These are phyloP conservation scores for Ophiostoma sp. DNA, from an alignment of 2,329 filamentous ascomycete species.

Conservation along the genomic window DNA sequence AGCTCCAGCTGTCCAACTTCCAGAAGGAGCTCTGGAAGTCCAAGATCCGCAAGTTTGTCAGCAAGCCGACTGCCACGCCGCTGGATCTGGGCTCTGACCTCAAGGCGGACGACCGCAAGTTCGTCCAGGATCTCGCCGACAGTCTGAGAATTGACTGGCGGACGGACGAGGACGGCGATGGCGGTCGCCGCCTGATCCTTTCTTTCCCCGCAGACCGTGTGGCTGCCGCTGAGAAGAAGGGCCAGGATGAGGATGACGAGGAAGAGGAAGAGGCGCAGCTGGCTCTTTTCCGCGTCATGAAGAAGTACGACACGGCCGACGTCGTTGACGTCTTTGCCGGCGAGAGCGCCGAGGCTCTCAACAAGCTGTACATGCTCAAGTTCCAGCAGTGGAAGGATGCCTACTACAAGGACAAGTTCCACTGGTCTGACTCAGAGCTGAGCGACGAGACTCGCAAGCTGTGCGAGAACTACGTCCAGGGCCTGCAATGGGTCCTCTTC, in stretches of 20 bases:
- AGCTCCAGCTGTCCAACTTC: constrained; percentile 71
- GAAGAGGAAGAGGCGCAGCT: constrained; percentile 82
- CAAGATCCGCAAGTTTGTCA: constrained; percentile 78
- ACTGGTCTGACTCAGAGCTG: constrained; percentile 79
- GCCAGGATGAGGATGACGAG: constrained; percentile 67
- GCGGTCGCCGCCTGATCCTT: constrained; percentile 54
- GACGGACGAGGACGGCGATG: constrained; percentile 58
- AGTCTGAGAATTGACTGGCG: constrained; percentile 59
- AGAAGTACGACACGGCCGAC: constrained; percentile 86
- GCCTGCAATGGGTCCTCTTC: constrained; percentile 94
- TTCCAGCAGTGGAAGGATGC: constrained; percentile 92
- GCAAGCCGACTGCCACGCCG: constrained; percentile 62
- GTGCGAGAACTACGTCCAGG: constrained; percentile 95
- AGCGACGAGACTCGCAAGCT: constrained; percentile 73
- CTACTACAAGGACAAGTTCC: constrained; percentile 87
- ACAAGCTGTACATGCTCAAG: constrained; percentile 85
- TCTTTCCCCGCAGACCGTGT: constrained; percentile 47
- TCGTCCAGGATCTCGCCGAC: constrained; percentile 82
- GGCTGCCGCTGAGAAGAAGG: constrained; percentile 33
- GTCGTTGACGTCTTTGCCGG: constrained; percentile 77
- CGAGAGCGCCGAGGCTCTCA: constrained; percentile 74
- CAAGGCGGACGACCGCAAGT: constrained; percentile 84
- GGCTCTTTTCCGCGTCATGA: constrained; percentile 81
- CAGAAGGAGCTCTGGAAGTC: constrained; percentile 82
- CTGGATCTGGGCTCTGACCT: constrained; percentile 73